Percentiles rank a stretch among this genome's conserved stretches.
These are phyloP conservation scores for Tephrocybe sp. DNA, from an alignment of 768 basidiomycete genomes.

Conservation along the genomic window DNA sequence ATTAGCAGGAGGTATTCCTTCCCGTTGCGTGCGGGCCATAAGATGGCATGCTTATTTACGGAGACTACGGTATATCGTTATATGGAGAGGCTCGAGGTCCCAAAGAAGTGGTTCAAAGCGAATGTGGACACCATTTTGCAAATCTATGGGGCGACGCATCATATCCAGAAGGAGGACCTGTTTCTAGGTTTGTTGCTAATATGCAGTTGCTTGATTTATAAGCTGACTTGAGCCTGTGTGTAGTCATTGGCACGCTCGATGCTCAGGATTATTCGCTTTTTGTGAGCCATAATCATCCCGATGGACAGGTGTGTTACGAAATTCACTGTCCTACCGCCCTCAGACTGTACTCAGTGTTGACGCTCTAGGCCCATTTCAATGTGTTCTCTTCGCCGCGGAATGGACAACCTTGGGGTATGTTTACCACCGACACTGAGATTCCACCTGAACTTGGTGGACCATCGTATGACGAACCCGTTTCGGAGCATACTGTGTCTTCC, in stretches of 20 bases:
- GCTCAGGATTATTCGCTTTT: conserved; percentile 73
- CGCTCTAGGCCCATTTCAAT: conserved; percentile 67
- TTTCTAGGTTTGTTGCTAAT: conserved; percentile 38
- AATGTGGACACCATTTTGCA: conserved; percentile 64
- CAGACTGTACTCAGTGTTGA: not conserved
- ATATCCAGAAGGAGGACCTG: conserved; percentile 57
- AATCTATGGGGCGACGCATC: conserved; percentile 45
- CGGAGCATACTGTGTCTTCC: conserved; percentile 34
- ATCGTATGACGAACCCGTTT: conserved; percentile 39
- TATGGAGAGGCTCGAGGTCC: conserved; percentile 57
- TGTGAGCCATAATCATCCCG: conserved; percentile 68
- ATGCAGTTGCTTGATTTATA: not conserved
- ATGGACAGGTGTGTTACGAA: conserved; percentile 43
- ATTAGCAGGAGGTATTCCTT: conserved; percentile 54
- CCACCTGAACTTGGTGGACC: conserved; percentile 41
- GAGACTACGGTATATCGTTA: conserved; percentile 72
- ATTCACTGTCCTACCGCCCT: not conserved
- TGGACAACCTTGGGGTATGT: conserved; percentile 73
- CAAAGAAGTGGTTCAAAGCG: conserved; percentile 71
- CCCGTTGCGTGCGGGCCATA: conserved; percentile 62
- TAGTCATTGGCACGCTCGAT: conserved; percentile 68
- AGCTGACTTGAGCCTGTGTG: not conserved
- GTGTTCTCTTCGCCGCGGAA: conserved; percentile 50
- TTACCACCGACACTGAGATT: conserved; percentile 53
- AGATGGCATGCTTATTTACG: conserved; percentile 62